Evolutionary conservation across 2,329 filamentous ascomycete genomes (phyloP), one percentile per base, ranked within the genome.

Genomic region (Calonectria multiphialidica): DNA sequence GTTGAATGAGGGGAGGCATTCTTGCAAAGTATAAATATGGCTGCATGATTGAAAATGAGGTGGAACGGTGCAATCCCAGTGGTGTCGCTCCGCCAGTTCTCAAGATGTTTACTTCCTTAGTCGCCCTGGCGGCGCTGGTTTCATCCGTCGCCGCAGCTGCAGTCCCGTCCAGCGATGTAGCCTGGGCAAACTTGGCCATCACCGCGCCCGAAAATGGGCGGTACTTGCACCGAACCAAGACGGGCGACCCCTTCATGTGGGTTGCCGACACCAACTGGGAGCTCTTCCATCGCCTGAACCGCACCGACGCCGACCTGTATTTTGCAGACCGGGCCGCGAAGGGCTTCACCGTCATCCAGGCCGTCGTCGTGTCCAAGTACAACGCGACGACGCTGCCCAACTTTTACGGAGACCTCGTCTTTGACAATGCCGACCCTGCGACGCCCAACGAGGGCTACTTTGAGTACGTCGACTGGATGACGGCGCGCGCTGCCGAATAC

Each of bases 221-320:
- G 13, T 57, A 57, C 25, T 23, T 57, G 33, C 53, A 57, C 18
- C 30, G 53, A 15, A 57, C 33, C 6, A 57, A 57, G 53, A 57
- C 53, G 23, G 53, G 53, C 3, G 53, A 57, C n/a, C 53, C 33
- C 33, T 57, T 57, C 53, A 57, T 57, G 53, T 57, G 53, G 53
- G 53, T 57, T 30, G 53, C 53, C 21, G 53, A 57, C 12, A 57
- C 53, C 12, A 57, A 57, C 21, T 40, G 53, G 53, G 53, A 57
- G 13, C 53, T 57, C n/a, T 57, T 57, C 5, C 53, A 57, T 57
- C 53, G 53, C n/a, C 33, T 57, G n/a, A 57, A 57, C 6, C 53
- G 53, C 53, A 57, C 53, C 10, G 53, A 57, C 25, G 53, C 53
- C 21, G 53, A 57, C 40, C 50, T 57, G 30, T 57, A 37, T 16